Base-by-base conservation (phyloP, 164 flowering plant genomes). In the Sextonia rubra region DNA sequence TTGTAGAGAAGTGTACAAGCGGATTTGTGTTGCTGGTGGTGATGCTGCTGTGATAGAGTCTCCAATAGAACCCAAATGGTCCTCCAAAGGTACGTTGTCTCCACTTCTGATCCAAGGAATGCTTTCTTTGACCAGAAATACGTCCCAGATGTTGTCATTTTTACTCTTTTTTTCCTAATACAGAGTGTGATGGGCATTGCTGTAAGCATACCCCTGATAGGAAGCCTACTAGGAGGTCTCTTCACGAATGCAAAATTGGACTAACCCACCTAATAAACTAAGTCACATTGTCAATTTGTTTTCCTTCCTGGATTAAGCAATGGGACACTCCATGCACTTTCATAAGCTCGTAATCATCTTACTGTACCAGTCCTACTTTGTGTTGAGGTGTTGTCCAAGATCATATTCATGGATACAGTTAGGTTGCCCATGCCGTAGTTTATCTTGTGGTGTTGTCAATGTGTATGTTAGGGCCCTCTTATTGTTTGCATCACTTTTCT, bases 21-120 rank as follows among this genome's bases (percentile, higher is more conserved):
- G 88, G 29, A 75, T 87, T 26, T 93, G 97, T 85, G 90, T 93
- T 82, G 93, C 97, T 78, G 98, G 98, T 67, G 79, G 83, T 79
- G 92, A 93, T 83, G 80, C 88, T 60, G 68, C 66, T 1, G 68
- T 87, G 68, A 80, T 91, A 65, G 98, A 93, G 81, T 86, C 98
- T 76, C 96, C 98, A 66, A 88, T 90, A 75, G 99, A 95, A 80
- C 99, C 99, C 32, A 86, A 83, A 82, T 94, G 99, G 97, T 90
- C 99, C 25, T 75, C 90, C 11, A 78, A 80, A 79, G 99, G 97
- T 90, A 82, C 49, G 15, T 25, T 17, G 47, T 6, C 29, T 23
- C 20, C 29, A 52, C 17, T 52, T 14, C 58, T 52, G 14, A 52
- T 52, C n/a, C 4, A 20, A 11, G 58, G 58, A 52, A 47, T 20